Conservation (phyloP, 768 basidiomycete species). For the Russula griseocarnosa region DNA sequence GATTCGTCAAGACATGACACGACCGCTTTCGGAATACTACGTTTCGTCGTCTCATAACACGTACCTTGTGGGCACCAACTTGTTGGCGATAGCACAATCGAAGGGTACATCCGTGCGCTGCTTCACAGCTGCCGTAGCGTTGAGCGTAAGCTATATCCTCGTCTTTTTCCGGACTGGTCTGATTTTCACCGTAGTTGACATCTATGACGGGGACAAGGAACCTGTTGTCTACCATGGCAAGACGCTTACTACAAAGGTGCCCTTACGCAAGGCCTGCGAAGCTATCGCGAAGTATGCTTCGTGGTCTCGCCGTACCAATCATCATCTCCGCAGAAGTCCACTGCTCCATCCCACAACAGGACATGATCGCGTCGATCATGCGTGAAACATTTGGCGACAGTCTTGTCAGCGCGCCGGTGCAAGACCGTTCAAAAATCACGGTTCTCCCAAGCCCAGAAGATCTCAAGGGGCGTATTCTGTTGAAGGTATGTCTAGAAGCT, state of each 20-base stretch:
- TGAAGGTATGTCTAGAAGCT: slow-evolving; percentile 57
- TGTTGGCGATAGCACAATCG: slow-evolving; percentile 83
- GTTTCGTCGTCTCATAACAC: slow-evolving; percentile 92
- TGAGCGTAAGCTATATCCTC: slow-evolving; percentile 57
- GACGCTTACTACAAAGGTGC: slow-evolving; percentile 80
- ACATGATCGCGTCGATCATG: slow-evolving; percentile 73
- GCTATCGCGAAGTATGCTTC: slow-evolving; percentile 91
- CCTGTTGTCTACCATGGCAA: slow-evolving; percentile 88
- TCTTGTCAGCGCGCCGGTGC: slow-evolving; percentile 47
- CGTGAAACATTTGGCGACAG: slow-evolving; percentile 52
- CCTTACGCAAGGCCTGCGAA: slow-evolving; percentile 73
- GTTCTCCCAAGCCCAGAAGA: slow-evolving; percentile 80
- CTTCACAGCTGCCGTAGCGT: slow-evolving; percentile 91
- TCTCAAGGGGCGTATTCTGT: slow-evolving; percentile 68
- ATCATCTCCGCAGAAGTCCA: slow-evolving; percentile 93
- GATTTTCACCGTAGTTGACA: slow-evolving; percentile 60
- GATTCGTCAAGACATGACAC: slow-evolving; percentile 81
- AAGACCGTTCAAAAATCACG: slow-evolving; percentile 47
- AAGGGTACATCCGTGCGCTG: slow-evolving; percentile 89
- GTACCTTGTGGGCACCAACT: slow-evolving; percentile 85
- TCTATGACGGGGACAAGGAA: slow-evolving; percentile 82
- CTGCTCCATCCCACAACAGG: slow-evolving; percentile 75
- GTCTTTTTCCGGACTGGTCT: not conserved
- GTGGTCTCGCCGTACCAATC: slow-evolving; percentile 83
- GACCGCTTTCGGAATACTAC: slow-evolving; percentile 82